Evolutionary conservation across 768 basidiomycete species (phyloP), one percentile per base, ranked within the genome.

Genomic region (Chlorophyllum brunneum): DNA sequence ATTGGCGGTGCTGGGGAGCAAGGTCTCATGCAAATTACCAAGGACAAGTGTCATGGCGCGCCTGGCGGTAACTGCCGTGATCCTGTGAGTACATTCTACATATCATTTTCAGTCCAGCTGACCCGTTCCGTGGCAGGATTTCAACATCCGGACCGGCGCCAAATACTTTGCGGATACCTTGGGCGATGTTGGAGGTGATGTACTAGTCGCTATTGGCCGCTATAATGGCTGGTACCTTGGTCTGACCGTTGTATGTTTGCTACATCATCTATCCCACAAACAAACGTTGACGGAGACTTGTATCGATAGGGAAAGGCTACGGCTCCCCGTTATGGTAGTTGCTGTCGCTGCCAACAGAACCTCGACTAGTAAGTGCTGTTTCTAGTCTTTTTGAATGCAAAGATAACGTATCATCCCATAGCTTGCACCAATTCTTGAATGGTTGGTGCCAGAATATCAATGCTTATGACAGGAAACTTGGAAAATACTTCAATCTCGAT

Each of bases 11-110:
- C 74, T 18, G 88, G 90, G 38, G 92, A 93, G 65, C 85, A 89
- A 61, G 92, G 90, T 27, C 69, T 93, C 47, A 93, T 93, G 91
- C 91, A 94, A 65, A 74, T 94, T 56, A 87, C 87, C 15, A 61
- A 66, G 34, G 88, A 89, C 56, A 94, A 92, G 67, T 94, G 91
- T 59, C 75, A 62, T 39, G 78, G 70, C 51, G 82, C 83, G 1
- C 76, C 79, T 4, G 63, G 58, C 20, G 73, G 72, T 11, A 67
- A 78, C 56, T 81, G 79, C 64, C 63, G 59, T 43, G 73, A 79
- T 48, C 72, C 75, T 46, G 77, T 78, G 49, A 55, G 71, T 66
- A 6, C 47, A 55, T 55, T 36, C 26, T 38, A 31, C 51, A 33
- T n/a, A 33, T 52, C 29, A 49, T 15, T 16, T 10, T 27, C 20